phyloP scores from a whole-genome alignment of 371 early-diverging fungal genomes.

The Mucor plumbeus region DNA sequence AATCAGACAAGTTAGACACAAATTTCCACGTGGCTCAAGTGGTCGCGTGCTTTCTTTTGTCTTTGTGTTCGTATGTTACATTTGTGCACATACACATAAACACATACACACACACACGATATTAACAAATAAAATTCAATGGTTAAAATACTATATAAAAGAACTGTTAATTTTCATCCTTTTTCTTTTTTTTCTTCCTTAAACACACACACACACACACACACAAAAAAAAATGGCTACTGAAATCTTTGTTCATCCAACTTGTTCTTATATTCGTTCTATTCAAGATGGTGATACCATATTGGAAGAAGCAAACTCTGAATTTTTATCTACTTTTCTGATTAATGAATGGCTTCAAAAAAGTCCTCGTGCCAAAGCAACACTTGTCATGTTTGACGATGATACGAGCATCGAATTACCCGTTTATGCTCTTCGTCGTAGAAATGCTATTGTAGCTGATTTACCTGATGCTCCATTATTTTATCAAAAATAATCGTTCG shows the following conservation, averaged over 20 bases:
- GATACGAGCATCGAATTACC: conserved; percentile 44
- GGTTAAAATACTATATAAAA: background rate
- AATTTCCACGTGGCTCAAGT: conserved; percentile 1
- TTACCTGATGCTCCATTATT: conserved; percentile 46
- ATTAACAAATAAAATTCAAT: conserved; percentile 8
- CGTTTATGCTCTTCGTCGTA: conserved; percentile 46
- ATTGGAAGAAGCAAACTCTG: conserved; percentile 33
- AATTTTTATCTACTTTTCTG: conserved; percentile 25
- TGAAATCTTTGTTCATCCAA: conserved; percentile 26
- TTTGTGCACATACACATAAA: background rate
- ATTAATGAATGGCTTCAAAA: conserved; percentile 49
- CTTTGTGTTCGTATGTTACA: conserved; percentile 1
- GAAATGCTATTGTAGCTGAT: conserved; percentile 54
- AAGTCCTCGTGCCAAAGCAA: conserved; percentile 47
- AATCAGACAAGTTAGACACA: background rate
- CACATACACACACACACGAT: background rate
- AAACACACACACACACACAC: background rate
- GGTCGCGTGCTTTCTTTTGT: conserved; percentile 7
- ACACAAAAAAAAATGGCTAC: conserved; percentile 7
- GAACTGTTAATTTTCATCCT: background rate
- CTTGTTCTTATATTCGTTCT: conserved; percentile 33
- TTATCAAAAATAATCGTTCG: conserved; percentile 5
- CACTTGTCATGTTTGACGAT: conserved; percentile 36
- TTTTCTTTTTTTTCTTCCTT: background rate
- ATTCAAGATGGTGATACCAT: conserved; percentile 48